Percentiles rank a stretch among this genome's conserved stretches.
Evolutionary conservation across 2,329 filamentous ascomycete genomes (phyloP).

Genomic region (Hypoxylon sp.): DNA sequence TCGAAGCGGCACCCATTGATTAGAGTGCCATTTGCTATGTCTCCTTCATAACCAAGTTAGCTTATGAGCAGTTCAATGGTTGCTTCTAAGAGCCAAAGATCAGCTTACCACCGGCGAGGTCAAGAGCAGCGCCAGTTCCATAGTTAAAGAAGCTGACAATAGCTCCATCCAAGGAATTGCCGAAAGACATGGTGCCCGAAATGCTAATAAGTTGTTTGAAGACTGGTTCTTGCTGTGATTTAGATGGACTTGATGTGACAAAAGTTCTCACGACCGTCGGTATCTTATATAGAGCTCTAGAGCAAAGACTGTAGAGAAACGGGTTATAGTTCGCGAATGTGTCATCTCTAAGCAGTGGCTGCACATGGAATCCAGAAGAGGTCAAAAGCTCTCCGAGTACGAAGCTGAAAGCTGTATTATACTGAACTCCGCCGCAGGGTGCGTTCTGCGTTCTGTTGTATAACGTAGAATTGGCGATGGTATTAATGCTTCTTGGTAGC

Average conservation of each 20-base stretch:
- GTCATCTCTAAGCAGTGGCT: background rate
- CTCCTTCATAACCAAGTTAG: background rate
- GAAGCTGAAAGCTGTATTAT: background rate
- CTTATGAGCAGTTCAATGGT: background rate
- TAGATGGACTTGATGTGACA: background rate
- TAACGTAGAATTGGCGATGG: background rate
- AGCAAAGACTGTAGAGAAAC: background rate
- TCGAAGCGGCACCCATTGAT: slow-evolving; percentile 26
- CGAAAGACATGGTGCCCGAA: slow-evolving; percentile 6
- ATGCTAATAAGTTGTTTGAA: background rate
- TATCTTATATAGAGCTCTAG: background rate
- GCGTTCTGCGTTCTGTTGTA: background rate
- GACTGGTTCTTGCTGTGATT: background rate
- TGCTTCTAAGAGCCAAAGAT: background rate
- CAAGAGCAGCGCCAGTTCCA: slow-evolving; percentile 20
- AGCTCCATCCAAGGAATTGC: slow-evolving; percentile 14
- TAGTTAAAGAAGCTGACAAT: slow-evolving; percentile 28
- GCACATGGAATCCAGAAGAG: background rate
- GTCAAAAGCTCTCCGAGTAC: background rate
- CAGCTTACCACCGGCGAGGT: slow-evolving; percentile 16
- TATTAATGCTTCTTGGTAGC: background rate
- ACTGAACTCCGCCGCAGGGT: background rate
- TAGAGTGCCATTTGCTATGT: slow-evolving; percentile 1
- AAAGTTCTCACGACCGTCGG: background rate
- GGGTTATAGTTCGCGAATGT: background rate